Base-by-base conservation (phyloP, 192 early-diverging fungal species). In the Umbelopsis ramanniana region DNA sequence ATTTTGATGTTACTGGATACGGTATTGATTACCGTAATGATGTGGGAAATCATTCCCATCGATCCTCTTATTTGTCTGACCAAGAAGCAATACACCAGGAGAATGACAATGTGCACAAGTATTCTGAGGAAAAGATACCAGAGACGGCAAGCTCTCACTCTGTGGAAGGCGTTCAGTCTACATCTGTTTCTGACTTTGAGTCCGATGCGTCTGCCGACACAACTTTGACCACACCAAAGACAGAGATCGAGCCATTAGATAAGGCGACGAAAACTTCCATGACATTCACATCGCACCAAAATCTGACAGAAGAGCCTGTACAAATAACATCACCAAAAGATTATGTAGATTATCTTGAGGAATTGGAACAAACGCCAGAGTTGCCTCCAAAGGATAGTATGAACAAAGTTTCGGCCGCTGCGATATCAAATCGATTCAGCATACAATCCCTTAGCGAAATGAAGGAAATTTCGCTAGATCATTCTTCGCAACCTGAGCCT, bases 221-320 rank as follows among this genome's bases (percentile, higher is more conserved):
- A 15, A 26, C 69, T 33, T 24, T 74, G n/a, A 73, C 77, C 6
- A 79, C 77, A 7, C 77, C 77, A 22, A 71, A 66, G 19, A 8
- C 68, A 6, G 55, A 66, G 17, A 66, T 73, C 6, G 46, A 52
- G 3, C 55, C 38, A 6, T 21, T 63, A 19, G 33, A 63, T 4
- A 37, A 29, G 19, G 57, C 15, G 0, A 19, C 11, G 4, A 63
- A 63, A n/a, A 15, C 33, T 5, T 4, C 11, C 14, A 4, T 14
- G 5, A 14, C 33, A 37, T 17, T 37, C 3, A 63, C 29, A 29
- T 14, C 22, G 26, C 3, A 15, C 2, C 57, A 29, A 22, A 7
- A 35, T 17, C 2, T 19, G 15, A 15, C 12, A 17, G 33, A 29
- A 35, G 35, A 63, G 14, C 23, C 26, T 14, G 14, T 63, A 15